Percentiles rank a stretch among this genome's conserved stretches.
phyloP scores from a whole-genome alignment of 139 green algal genomes.

The Micromonas pusilla region DNA sequence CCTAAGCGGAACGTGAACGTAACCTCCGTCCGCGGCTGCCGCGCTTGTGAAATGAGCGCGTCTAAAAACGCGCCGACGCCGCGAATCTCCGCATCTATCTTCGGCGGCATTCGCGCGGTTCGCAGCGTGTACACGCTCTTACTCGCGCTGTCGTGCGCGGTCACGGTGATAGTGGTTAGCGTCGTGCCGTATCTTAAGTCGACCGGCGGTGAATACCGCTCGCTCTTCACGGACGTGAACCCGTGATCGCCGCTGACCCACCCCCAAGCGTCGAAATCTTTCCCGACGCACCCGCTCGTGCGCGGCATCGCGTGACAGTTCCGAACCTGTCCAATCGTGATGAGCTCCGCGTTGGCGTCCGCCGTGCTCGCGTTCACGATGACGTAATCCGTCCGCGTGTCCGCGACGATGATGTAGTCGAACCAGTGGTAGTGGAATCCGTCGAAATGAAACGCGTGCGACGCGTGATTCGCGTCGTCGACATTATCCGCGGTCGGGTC shows the following conservation, averaged over 20 bases:
- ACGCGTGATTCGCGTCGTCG: neutral
- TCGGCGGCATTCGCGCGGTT: neutral
- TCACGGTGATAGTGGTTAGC: neutral
- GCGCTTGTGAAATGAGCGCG: neutral
- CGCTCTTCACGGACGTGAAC: neutral
- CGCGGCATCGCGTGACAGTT: neutral
- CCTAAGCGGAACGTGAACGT: neutral
- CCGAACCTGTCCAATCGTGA: neutral
- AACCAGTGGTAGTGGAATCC: neutral
- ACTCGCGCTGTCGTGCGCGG: neutral
- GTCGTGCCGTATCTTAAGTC: neutral
- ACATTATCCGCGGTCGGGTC: neutral
- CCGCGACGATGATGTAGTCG: neutral
- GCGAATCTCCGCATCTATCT: neutral
- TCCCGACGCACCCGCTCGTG: neutral
- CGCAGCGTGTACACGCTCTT: neutral
- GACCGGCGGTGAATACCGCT: neutral
- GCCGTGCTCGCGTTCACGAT: neutral
- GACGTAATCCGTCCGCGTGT: neutral
- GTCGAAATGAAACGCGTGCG: neutral
- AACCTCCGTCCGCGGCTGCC: neutral
- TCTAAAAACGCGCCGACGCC: neutral
- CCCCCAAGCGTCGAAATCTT: neutral
- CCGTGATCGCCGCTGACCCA: neutral
- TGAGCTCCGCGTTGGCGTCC: neutral